phyloP scores from a whole-genome alignment of 345 rosid species.

The Garcia nutans region DNA sequence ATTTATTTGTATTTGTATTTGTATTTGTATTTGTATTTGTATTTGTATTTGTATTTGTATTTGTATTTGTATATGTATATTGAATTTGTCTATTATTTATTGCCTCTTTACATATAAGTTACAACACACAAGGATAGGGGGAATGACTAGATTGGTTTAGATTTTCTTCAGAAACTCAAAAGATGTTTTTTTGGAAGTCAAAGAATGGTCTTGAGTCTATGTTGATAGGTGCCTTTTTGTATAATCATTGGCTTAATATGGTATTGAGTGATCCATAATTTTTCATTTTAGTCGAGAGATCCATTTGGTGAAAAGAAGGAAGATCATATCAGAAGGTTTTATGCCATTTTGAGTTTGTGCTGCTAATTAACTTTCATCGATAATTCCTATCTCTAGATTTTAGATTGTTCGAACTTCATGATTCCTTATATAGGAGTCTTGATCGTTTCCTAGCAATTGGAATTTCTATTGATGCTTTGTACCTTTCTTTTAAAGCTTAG shows the following conservation, averaged over 20 bases:
- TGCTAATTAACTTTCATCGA: neutral
- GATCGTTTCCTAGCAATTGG: too few species aligned
- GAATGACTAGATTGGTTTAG: neutral
- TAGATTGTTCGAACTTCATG: neutral
- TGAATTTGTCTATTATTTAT: neutral
- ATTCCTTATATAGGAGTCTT: neutral
- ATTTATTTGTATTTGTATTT: too few species aligned
- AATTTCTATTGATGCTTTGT: neutral
- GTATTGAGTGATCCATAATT: neutral
- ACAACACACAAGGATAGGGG: constrained; percentile 1
- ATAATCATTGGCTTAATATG: neutral
- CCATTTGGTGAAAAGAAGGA: neutral
- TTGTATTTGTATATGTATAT: too few species aligned
- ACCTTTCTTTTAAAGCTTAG: neutral
- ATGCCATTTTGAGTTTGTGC: neutral
- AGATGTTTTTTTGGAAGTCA: neutral
- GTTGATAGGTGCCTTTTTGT: neutral
- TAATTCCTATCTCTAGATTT: neutral
- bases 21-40: neutral
- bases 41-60: too few species aligned
- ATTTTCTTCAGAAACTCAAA: neutral
- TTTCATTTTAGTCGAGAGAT: neutral
- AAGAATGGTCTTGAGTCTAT: neutral
- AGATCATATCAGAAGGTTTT: neutral
- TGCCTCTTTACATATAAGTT: neutral